Evolutionary conservation across 108 stramenopile genomes (phyloP), one percentile per base, ranked within the genome.

Genomic region (Parmales sp.): DNA sequence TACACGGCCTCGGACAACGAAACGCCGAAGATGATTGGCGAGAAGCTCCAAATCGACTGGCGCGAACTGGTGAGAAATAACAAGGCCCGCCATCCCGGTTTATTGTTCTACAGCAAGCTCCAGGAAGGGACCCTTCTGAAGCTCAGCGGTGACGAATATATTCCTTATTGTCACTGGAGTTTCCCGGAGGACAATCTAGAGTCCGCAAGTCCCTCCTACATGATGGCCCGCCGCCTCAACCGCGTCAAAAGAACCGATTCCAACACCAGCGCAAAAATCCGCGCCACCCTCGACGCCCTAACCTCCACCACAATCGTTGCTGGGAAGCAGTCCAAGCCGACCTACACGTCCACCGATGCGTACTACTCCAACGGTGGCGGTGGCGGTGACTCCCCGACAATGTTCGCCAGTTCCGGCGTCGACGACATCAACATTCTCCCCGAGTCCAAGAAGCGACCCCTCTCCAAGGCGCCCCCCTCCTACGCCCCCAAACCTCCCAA

Each of bases 171-270:
- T 49, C 91, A 92, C 51, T 92, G 91, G 91, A 85, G 86, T 7
- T 92, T 92, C 71, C 91, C 91, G 8, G 91, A 92, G 65, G 81
- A 81, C 29, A 74, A 83, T 9, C 73, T 83, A 13, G 88, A 92
- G 31, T 66, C 69, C 23, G 71, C 79, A n/a, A 88, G 88, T 51
- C 85, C 87, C 3, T 85, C 83, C 64, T 92, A 92, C 68, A 89
- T 92, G 91, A 89, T 92, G 91, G 88, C 82, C 4, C 68, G 76
- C 67, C 82, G 82, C 70, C 71, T 92, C 43, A 71, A 89, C 45
- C 80, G 87, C 18, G 11, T 29, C 13, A 18, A 60, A 60, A 13
- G 13, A 18, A 60, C 25, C 9, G 34, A 11, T 31, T n/a, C n/a
- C n/a, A n/a, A n/a, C n/a, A n/a, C n/a, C n/a, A n/a, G n/a, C n/a